Evolutionary conservation across 345 rosid species (phyloP).

Genomic region (Garcia nutans): DNA sequence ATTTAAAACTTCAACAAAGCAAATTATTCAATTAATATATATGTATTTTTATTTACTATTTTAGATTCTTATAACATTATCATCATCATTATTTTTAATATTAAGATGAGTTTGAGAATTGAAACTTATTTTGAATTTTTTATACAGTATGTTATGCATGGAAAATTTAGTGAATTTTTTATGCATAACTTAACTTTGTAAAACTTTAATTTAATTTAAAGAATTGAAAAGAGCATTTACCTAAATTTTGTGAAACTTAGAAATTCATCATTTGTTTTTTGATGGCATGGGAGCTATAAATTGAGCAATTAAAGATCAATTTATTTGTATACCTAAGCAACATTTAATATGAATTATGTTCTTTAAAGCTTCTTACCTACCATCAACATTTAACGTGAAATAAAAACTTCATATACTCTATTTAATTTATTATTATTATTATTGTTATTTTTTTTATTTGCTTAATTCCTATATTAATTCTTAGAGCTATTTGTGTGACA

Average conservation of each 20-base stretch:
- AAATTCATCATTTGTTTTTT: constrained; percentile 11
- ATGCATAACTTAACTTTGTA: no score
- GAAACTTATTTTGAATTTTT: no score
- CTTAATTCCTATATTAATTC: background rate
- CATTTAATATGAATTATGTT: constrained; percentile 24
- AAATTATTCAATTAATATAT: no score
- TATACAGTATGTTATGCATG: no score
- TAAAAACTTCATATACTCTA: background rate
- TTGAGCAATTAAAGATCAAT: constrained; percentile 21
- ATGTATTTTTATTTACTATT: no score
- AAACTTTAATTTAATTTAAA: background rate
- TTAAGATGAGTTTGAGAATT: no score
- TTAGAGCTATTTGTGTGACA: constrained; percentile 12
- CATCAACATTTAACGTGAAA: background rate
- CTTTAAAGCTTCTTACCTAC: constrained; percentile 31
- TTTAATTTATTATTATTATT: background rate
- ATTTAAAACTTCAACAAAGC: no score
- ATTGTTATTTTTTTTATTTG: background rate
- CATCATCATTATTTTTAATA: no score
- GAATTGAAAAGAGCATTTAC: constrained; percentile 26
- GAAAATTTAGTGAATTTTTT: no score
- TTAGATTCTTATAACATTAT: no score
- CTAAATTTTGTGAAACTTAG: constrained; percentile 16
- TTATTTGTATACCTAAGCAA: constrained; percentile 21
- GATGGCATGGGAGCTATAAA: background rate